phyloP scores from a whole-genome alignment of 257 asterid species.

The Eucommia ulmoides region DNA sequence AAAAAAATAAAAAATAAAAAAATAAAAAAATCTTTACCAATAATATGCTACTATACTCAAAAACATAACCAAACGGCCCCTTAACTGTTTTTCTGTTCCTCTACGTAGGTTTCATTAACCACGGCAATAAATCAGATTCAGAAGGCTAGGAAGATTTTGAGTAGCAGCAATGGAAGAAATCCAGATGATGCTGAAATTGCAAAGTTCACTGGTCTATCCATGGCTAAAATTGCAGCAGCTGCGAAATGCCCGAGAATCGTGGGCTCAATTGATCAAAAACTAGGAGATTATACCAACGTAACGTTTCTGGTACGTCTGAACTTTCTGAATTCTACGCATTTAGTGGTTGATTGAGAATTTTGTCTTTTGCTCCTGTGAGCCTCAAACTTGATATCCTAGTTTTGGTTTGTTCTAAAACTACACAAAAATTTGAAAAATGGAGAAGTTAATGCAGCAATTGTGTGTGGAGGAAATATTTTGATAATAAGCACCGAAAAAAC shows the following conservation, averaged over 20 bases:
- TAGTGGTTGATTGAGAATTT: no score
- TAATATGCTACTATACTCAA: no score
- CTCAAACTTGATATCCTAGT: neutral
- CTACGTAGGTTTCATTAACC: conserved; percentile 47
- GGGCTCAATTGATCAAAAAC: conserved; percentile 69
- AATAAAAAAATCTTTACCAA: no score
- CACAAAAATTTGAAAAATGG: no score
- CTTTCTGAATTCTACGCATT: neutral
- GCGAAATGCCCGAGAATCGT: conserved; percentile 67
- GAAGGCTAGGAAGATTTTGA: conserved; percentile 58
- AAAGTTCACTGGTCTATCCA: conserved; percentile 56
- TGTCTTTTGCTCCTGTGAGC: no score
- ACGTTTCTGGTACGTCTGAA: conserved; percentile 36
- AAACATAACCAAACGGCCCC: no score
- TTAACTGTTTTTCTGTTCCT: conserved; percentile 3
- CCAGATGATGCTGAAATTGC: conserved; percentile 56
- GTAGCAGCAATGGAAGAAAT: conserved; percentile 41
- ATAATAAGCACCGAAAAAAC: no score
- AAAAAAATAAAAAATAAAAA: no score
- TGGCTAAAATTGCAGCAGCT: conserved; percentile 46
- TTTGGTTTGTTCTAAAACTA: no score
- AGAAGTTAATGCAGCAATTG: no score
- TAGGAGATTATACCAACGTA: conserved; percentile 32
- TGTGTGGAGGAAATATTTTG: no score
- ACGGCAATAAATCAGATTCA: conserved; percentile 55